Conservation (phyloP, 345 rosid genomes). For the Aegle marmelos region DNA sequence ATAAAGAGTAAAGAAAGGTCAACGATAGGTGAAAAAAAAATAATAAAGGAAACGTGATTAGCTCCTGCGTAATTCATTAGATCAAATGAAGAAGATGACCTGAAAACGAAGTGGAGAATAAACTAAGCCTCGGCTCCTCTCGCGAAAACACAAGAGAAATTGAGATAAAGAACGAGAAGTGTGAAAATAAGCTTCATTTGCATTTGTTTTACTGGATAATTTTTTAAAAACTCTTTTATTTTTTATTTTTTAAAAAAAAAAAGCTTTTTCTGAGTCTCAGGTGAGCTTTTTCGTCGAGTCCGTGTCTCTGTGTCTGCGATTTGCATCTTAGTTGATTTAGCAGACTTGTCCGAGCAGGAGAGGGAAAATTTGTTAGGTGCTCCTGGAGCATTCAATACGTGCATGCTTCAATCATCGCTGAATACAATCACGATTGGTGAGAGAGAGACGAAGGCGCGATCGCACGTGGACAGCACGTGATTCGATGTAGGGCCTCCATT, state of each 20-base stretch:
- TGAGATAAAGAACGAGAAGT: not conserved
- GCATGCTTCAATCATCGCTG: no score
- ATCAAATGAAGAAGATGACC: not conserved
- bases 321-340: not conserved
- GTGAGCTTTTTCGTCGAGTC: not conserved
- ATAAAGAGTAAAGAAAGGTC: not conserved
- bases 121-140: conserved; percentile 6
- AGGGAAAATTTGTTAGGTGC: not conserved
- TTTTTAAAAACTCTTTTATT: no score
- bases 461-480: conserved; percentile 5
- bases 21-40: not conserved
- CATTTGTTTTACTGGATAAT: not conserved
- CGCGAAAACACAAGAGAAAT: not conserved
- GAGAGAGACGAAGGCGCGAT: not conserved
- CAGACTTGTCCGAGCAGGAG: not conserved
- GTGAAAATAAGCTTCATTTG: not conserved
- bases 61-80: not conserved
- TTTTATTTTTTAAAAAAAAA: no score
- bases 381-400: no score
- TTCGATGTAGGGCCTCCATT: not conserved
- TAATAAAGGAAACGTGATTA: not conserved
- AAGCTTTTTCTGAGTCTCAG: not conserved
- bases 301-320: not conserved
- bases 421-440: not conserved
- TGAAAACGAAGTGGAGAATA: not conserved